Evolutionary conservation across 1,284 basidiomycete species (phyloP).

Genomic region (Fomitopsis pinicola): DNA sequence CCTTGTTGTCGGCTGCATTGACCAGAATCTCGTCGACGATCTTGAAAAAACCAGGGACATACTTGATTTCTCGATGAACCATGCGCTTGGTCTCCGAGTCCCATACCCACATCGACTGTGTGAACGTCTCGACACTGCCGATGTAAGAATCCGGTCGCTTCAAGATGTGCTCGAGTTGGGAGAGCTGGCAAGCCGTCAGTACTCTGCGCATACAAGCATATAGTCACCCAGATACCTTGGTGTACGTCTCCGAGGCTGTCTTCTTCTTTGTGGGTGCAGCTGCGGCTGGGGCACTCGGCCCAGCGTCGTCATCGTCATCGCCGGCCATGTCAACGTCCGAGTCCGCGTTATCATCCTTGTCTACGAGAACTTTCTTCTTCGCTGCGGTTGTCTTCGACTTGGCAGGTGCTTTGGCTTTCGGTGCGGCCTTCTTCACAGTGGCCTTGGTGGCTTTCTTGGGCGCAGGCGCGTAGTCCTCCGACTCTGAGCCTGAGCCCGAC

Average conservation of each 20-base stretch:
- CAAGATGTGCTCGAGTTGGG: slow-evolving; percentile 95
- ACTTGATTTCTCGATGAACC: slow-evolving; percentile 80
- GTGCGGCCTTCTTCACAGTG: slow-evolving; percentile 35
- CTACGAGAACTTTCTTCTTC: slow-evolving; percentile 72
- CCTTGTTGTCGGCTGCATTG: slow-evolving; percentile 99
- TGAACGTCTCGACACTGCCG: slow-evolving; percentile 86
- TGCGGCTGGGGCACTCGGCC: slow-evolving; percentile 29
- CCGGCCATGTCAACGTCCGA: slow-evolving; percentile 35
- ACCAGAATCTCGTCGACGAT: slow-evolving; percentile 99
- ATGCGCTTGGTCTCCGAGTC: slow-evolving; percentile 79
- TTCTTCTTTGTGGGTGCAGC: slow-evolving; percentile 59
- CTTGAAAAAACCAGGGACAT: slow-evolving; percentile 98
- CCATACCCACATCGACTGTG: slow-evolving; percentile 88
- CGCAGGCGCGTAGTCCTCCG: slow-evolving; percentile 59
- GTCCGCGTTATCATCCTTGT: slow-evolving; percentile 54
- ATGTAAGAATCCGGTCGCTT: slow-evolving; percentile 99
- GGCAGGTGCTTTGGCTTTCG: slow-evolving; percentile 34
- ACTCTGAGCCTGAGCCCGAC: slow-evolving; percentile 46
- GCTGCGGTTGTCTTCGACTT: slow-evolving; percentile 41
- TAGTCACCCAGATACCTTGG: slow-evolving; percentile 56
- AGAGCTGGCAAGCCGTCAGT: slow-evolving; percentile 53
- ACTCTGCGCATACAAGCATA: background rate
- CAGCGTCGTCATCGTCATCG: slow-evolving; percentile 36
- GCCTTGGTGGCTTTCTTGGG: slow-evolving; percentile 48
- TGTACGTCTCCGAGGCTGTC: slow-evolving; percentile 89